Conservation (phyloP, 345 rosid species). For the Bruguiera parviflora region DNA sequence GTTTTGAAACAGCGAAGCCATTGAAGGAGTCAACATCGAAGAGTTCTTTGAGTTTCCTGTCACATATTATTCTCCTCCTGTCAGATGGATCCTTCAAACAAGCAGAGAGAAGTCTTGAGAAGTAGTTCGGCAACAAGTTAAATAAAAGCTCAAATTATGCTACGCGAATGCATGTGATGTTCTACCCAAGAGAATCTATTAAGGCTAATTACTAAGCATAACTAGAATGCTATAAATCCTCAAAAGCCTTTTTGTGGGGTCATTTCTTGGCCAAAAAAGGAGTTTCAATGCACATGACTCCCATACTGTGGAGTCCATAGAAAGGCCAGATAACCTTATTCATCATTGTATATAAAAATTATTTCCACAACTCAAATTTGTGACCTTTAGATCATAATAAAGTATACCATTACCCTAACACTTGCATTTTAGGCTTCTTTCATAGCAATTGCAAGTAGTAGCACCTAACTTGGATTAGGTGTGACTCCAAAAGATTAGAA, state of each 20-base stretch:
- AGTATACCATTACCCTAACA: too few relatives aligned
- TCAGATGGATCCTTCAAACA: constrained; percentile 31
- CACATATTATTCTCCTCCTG: constrained; percentile 24
- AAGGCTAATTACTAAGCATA: background rate
- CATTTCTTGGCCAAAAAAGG: too few relatives aligned
- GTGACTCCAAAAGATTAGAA: background rate
- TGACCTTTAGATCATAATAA: too few relatives aligned
- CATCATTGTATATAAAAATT: too few relatives aligned
- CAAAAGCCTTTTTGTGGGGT: too few relatives aligned
- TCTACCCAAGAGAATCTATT: background rate
- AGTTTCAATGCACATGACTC: too few relatives aligned
- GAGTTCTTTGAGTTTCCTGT: constrained; percentile 24
- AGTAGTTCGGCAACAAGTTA: background rate
- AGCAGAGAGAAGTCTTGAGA: constrained; percentile 1
- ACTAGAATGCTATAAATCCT: background rate
- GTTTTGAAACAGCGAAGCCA: constrained; percentile 24
- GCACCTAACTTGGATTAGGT: background rate
- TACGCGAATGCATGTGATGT: background rate
- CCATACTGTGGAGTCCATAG: too few relatives aligned
- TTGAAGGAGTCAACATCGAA: constrained; percentile 20
- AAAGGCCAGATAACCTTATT: too few relatives aligned
- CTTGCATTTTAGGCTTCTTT: too few relatives aligned
- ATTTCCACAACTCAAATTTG: too few relatives aligned
- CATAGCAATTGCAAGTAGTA: too few relatives aligned
- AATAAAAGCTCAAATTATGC: background rate